Conservation (phyloP, 169 alveolate species). For the Plasmodium gaboni region DNA sequence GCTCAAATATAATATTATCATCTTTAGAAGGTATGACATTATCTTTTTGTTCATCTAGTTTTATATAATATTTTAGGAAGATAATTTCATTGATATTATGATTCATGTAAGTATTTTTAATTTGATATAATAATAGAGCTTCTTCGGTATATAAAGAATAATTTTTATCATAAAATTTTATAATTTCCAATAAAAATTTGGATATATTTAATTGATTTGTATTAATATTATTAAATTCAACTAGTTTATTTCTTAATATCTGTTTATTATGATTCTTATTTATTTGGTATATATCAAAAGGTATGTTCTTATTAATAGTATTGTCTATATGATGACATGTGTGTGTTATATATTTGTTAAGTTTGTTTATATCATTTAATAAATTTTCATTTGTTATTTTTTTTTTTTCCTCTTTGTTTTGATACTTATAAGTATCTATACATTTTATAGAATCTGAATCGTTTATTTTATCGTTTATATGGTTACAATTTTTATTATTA, state of each 20-base stretch:
- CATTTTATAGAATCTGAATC: too few relatives aligned
- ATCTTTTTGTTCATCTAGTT: slow-evolving; percentile 24
- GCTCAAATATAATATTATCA: slow-evolving; percentile 2
- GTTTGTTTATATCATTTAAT: too few relatives aligned
- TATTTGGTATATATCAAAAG: too few relatives aligned
- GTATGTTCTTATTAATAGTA: too few relatives aligned
- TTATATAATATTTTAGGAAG: slow-evolving; percentile 57
- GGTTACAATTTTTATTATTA: too few relatives aligned
- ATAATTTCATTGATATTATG: slow-evolving; percentile 48
- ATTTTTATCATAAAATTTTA: slow-evolving; percentile 36
- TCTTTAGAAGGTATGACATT: background rate
- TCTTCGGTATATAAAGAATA: slow-evolving; percentile 33
- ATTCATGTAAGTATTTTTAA: slow-evolving; percentile 33
- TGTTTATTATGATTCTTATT: too few relatives aligned
- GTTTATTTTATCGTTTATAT: too few relatives aligned
- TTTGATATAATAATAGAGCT: slow-evolving; percentile 36
- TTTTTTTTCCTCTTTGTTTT: too few relatives aligned
- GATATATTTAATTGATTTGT: slow-evolving; percentile 27
- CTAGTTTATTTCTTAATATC: slow-evolving; percentile 17
- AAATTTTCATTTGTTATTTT: too few relatives aligned
- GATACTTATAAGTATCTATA: too few relatives aligned
- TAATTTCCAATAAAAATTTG: slow-evolving; percentile 53
- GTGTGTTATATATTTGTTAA: too few relatives aligned
- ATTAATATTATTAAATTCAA: background rate
- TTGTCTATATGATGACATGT: too few relatives aligned